Evolutionary conservation across 108 stramenopile genomes (phyloP).

Genomic region (Pelagomonas calceolata): DNA sequence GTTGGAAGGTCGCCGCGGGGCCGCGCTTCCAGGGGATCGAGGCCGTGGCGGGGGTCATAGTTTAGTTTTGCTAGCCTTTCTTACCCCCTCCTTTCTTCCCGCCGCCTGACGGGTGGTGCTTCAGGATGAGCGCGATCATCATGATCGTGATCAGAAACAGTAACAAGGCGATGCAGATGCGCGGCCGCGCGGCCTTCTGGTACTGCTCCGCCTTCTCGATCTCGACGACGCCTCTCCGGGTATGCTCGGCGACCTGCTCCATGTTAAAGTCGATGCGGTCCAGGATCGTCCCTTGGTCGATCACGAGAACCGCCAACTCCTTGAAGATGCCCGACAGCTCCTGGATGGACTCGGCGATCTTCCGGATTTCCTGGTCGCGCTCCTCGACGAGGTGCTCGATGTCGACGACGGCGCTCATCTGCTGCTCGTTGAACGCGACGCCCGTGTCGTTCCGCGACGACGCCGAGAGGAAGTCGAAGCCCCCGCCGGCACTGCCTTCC

Average conservation of each 20-base stretch:
- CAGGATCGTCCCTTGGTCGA: conserved; percentile 98
- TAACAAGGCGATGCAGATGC: conserved; percentile 78
- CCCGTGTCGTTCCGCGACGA: conserved; percentile 1
- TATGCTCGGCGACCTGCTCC: conserved; percentile 97
- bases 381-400: conserved; percentile 55
- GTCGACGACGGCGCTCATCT: conserved; percentile 71
- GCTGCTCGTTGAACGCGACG: conserved; percentile 49
- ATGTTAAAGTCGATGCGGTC: conserved; percentile 99
- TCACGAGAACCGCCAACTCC: conserved; percentile 95
- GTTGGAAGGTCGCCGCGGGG: no score
- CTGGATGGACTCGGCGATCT: conserved; percentile 92
- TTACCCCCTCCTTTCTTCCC: no score
- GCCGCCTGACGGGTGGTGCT: conserved; percentile 32
- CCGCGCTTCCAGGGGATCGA: no score
- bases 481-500: conserved; percentile 58
- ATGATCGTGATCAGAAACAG: conserved; percentile 59
- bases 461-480: conserved; percentile 36
- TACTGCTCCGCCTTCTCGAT: conserved; percentile 88
- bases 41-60: no score
- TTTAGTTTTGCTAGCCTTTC: no score
- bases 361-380: conserved; percentile 41
- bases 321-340: conserved; percentile 95
- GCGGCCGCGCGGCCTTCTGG: conserved; percentile 88
- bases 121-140: conserved; percentile 63
- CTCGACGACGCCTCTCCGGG: conserved; percentile 87